Conservation (phyloP, 768 basidiomycete species). For the Leccinum variicolor region DNA sequence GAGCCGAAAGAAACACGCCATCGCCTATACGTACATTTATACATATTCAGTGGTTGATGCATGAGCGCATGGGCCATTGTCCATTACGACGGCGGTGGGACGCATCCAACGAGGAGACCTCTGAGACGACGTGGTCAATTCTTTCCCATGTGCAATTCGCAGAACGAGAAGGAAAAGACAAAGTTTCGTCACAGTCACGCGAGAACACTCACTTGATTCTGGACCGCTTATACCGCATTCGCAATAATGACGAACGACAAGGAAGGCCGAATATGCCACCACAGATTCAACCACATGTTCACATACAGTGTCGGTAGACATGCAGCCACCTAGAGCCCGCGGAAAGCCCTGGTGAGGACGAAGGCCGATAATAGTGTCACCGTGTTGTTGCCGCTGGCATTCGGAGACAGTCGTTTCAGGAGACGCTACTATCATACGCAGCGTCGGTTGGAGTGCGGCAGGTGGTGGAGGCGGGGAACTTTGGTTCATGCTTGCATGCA, state of each 20-base stretch:
- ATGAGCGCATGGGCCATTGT: neutral
- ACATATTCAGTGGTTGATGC: neutral
- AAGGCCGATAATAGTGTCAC: neutral
- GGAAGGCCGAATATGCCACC: too few species aligned
- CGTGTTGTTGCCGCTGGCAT: neutral
- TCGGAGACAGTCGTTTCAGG: slow-evolving; percentile 60
- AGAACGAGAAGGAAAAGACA: too few species aligned
- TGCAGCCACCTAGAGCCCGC: slow-evolving; percentile 4
- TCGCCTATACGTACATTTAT: neutral
- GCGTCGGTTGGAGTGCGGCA: slow-evolving; percentile 55
- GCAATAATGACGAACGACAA: too few species aligned
- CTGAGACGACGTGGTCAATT: too few species aligned
- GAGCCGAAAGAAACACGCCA: too few species aligned
- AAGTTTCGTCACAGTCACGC: too few species aligned
- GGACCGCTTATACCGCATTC: too few species aligned
- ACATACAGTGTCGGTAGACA: too few species aligned
- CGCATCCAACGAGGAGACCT: neutral
- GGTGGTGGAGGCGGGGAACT: slow-evolving; percentile 47
- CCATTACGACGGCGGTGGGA: neutral
- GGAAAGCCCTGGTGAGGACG: slow-evolving; percentile 12
- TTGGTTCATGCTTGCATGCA: slow-evolving; percentile 35
- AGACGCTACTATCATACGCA: slow-evolving; percentile 59
- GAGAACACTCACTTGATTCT: too few species aligned
- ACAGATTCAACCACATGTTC: too few species aligned
- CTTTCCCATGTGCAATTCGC: too few species aligned